Conservation (phyloP, 331 rosid species). For the Erythrophleum ivorense region DNA sequence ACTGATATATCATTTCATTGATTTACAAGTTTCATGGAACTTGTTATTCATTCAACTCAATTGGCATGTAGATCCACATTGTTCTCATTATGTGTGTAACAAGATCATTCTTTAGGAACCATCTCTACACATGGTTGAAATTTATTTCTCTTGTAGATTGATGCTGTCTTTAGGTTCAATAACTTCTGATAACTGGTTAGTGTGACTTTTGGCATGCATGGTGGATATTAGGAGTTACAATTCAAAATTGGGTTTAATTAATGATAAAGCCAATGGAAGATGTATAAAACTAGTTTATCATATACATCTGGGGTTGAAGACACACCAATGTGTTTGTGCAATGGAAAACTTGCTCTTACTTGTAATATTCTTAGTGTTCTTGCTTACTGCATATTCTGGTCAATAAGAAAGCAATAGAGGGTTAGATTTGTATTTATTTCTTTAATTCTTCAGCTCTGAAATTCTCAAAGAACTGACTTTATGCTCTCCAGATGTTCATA, state of each 20-base stretch:
- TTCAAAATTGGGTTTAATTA: not conserved
- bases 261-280: not conserved
- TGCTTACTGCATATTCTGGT: not conserved
- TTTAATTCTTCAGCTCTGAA: not conserved
- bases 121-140: not conserved
- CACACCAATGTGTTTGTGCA: not conserved
- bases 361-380: not conserved
- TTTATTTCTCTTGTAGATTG: not conserved
- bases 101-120: not conserved
- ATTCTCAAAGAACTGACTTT: not conserved
- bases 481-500: not conserved
- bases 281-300: not conserved
- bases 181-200: not conserved
- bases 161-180: not conserved
- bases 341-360: not conserved
- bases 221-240: not conserved
- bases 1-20: not conserved
- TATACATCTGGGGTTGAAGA: not conserved
- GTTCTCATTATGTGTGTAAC: not conserved
- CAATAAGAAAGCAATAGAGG: not conserved
- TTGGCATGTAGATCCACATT: not conserved
- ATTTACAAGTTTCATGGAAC: not conserved
- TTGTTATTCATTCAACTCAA: slow-evolving; percentile 1
- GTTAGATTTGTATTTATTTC: not conserved
- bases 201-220: not conserved